Percentiles rank a stretch among this genome's conserved stretches.
Evolutionary conservation across 139 green algal species (phyloP).

Genomic region (Micromonas commoda): DNA sequence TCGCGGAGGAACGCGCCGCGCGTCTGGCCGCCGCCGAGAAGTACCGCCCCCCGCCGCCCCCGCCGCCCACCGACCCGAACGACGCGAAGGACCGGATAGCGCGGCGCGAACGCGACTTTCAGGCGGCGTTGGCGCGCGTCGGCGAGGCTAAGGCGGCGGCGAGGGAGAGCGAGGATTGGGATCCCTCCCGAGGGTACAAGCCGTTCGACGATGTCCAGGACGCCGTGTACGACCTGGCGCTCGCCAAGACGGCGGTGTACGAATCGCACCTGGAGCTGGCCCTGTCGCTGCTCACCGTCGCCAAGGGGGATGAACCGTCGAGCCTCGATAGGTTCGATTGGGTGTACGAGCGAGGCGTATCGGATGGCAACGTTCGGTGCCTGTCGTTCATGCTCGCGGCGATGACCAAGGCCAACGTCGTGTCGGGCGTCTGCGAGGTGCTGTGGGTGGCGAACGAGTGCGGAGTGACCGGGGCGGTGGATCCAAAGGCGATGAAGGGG

Average conservation of each 20-base stretch:
- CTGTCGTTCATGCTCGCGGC: neutral
- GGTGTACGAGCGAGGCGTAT: neutral
- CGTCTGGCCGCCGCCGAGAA: no score
- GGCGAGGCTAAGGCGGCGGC: neutral
- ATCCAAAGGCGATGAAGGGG: neutral
- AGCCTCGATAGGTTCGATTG: neutral
- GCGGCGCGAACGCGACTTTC: neutral
- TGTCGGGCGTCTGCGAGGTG: neutral
- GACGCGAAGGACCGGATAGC: neutral
- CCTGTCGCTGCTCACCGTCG: neutral
- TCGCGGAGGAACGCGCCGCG: no score
- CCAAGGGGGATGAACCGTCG: neutral
- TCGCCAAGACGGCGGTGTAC: no score
- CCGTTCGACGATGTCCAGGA: neutral
- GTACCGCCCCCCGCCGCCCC: neutral
- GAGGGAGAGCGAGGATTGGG: neutral
- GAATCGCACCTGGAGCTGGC: neutral
- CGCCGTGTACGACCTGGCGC: neutral
- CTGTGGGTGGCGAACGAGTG: neutral
- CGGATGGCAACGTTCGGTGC: neutral
- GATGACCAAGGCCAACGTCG: neutral
- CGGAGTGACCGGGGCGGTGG: neutral
- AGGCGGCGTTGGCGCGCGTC: neutral
- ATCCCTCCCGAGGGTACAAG: neutral
- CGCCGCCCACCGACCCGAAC: neutral